These are phyloP conservation scores for Cornus suecica DNA, from an alignment of 148 eudicot genomes.

Conservation along the genomic window DNA sequence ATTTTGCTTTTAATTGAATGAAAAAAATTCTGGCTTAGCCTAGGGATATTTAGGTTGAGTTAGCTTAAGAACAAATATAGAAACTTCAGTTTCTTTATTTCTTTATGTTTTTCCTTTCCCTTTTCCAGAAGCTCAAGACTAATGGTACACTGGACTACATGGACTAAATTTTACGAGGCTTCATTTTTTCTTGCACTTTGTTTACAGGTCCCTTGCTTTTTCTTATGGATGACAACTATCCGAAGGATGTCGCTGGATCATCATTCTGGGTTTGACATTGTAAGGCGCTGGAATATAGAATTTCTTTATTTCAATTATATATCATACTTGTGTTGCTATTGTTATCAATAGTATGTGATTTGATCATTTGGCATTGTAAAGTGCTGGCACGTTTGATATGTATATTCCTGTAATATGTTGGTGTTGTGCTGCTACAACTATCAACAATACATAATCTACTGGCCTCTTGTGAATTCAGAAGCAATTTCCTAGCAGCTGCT, in stretches of 20 bases:
- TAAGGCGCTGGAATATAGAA: conserved; percentile 36
- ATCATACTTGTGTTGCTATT: not conserved
- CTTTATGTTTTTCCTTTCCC: too few species aligned
- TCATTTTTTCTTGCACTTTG: conserved; percentile 14
- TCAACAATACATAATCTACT: not conserved
- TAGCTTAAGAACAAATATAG: too few species aligned
- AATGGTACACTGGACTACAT: not conserved
- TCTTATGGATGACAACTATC: conserved; percentile 66
- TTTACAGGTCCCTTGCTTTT: conserved; percentile 83
- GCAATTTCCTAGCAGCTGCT: not conserved
- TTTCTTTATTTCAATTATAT: not conserved
- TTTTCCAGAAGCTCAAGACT: not conserved
- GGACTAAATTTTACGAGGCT: not conserved
- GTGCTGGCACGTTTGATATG: too few species aligned
- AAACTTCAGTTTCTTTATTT: too few species aligned
- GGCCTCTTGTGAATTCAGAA: not conserved
- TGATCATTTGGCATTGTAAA: too few species aligned
- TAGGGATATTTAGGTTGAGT: too few species aligned
- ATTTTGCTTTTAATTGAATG: too few species aligned
- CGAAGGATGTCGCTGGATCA: conserved; percentile 78
- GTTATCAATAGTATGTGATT: not conserved
- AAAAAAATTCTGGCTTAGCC: too few species aligned
- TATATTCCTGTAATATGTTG: too few species aligned
- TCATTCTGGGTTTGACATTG: conserved; percentile 84
- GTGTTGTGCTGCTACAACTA: not conserved